Base-by-base conservation (phyloP, 257 asterid genomes). In the Phtheirospermum japonicum region DNA sequence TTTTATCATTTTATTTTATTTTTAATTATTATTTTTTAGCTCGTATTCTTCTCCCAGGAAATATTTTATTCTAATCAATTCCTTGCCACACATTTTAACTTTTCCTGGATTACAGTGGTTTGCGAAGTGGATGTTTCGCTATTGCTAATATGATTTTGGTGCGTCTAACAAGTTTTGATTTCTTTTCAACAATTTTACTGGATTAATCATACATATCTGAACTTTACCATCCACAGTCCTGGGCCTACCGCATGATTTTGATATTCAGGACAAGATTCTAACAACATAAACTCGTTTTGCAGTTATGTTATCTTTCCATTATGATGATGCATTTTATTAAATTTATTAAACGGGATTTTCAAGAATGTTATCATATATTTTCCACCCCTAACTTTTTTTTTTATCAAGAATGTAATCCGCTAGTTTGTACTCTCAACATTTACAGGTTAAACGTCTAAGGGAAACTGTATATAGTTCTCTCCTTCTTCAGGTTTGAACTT, bases 41-140 rank as follows among this genome's bases (percentile, higher is more conserved):
- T 45, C 8, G 9, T 45, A 4, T 2, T 52, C 19, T 69, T 57
- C 49, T 13, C 53, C 34, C 55, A 14, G 19, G 14, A 13, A 18
- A 19, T 8, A n/a, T 12, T 39, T 7, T 48, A 20, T 23, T 65
- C 37, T 36, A 18, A 45, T 63, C 52, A 50, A 10, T 56, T 37
- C 49, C 49, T 57, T 73, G 61, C 61, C 26, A 31, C 28, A n/a
- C 30, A 62, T 26, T 46, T 66, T 45, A 58, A 14, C 46, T 61
- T 61, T 57, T 75, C 68, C 39, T 70, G 66, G 18, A 77, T 19
- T 70, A 77, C 79, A 81, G 84, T 54, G 87, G 87, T 59, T 57
- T 81, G 80, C 84, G 84, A 51, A 76, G 82, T 67, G 82, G 84
- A 60, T 75, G 82, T 66, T 81, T 81, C 42, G 87, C 84, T 55